Percentiles rank a stretch among this genome's conserved stretches.
Evolutionary conservation across 1,284 basidiomycete genomes (phyloP).

Genomic region (Ceratobasidium sp.): DNA sequence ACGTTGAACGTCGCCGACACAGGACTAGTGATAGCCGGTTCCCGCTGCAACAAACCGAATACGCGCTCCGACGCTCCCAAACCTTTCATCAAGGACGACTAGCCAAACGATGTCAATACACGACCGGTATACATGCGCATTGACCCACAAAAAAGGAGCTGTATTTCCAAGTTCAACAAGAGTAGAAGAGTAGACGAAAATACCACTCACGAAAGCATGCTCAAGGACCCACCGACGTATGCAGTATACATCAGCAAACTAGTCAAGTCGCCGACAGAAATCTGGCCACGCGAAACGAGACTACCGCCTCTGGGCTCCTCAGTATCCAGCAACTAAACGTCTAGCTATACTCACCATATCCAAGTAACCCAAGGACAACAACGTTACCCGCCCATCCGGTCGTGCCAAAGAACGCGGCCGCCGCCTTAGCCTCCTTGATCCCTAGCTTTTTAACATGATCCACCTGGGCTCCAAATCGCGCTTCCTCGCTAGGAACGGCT

Average conservation of each 20-base stretch:
- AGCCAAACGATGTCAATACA: conserved; percentile 36
- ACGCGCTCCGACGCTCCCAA: conserved; percentile 94
- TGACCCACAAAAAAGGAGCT: conserved; percentile 72
- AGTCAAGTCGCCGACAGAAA: conserved; percentile 92
- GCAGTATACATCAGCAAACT: conserved; percentile 94
- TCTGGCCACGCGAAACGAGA: conserved; percentile 87
- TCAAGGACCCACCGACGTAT: conserved; percentile 84
- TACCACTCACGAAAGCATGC: conserved; percentile 78
- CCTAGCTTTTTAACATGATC: conserved; percentile 80
- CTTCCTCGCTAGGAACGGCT: conserved; percentile 77
- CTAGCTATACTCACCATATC: conserved; percentile 75
- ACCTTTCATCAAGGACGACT: conserved; percentile 89
- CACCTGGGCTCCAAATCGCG: conserved; percentile 77
- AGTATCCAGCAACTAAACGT: background rate
- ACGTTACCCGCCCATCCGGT: conserved; percentile 97
- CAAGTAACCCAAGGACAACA: conserved; percentile 88
- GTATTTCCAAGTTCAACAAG: conserved; percentile 34
- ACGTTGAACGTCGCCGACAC: conserved; percentile 11
- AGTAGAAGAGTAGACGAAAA: conserved; percentile 25
- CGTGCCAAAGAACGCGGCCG: conserved; percentile 92
- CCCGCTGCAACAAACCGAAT: conserved; percentile 91
- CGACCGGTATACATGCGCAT: background rate
- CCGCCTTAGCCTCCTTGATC: conserved; percentile 90
- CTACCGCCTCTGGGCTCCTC: conserved; percentile 74
- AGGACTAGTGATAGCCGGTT: conserved; percentile 75